Percentiles rank a stretch among this genome's conserved stretches.
Conservation (phyloP, 1,139 yeast species). For the Blastobotrys elegans region DNA sequence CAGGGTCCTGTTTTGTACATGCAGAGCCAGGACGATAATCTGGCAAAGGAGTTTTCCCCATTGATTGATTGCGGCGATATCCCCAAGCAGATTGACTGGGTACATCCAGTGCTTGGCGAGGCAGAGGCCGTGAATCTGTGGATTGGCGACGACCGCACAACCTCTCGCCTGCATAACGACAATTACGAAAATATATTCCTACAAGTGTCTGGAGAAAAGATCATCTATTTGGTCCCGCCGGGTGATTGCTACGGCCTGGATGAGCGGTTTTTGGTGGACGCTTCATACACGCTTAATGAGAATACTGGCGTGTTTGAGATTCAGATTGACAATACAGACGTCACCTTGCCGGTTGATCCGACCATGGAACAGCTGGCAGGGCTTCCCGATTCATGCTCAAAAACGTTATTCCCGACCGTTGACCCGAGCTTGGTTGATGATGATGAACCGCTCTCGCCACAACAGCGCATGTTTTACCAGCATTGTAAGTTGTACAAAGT, state of each 20-base stretch:
- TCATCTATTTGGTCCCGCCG: conserved; percentile 37
- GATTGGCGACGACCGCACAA: conserved; percentile 36
- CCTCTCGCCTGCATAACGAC: conserved; percentile 38
- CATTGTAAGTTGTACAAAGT: conserved; percentile 29
- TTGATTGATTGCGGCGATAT: conserved; percentile 20
- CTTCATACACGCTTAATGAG: conserved; percentile 25
- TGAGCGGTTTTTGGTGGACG: conserved; percentile 28
- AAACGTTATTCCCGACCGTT: conserved; percentile 33
- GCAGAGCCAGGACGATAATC: conserved; percentile 38
- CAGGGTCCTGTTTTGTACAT: conserved; percentile 29
- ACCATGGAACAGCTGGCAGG: conserved; percentile 6
- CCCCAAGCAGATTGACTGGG: conserved; percentile 25
- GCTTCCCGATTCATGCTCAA: conserved; percentile 10
- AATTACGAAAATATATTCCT: conserved; percentile 38
- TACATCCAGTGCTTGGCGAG: conserved; percentile 24
- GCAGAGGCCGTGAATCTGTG: conserved; percentile 38
- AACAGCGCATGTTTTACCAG: conserved; percentile 17
- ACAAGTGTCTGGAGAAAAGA: conserved; percentile 35
- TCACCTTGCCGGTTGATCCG: conserved; percentile 13
- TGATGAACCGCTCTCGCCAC: too few relatives aligned
- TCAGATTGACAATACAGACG: conserved; percentile 19
- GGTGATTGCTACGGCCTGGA: conserved; percentile 30
- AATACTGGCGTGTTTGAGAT: conserved; percentile 14
- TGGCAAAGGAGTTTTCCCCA: conserved; percentile 26
- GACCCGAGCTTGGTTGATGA: conserved; percentile 31